These are phyloP conservation scores for Trebouxiophyceae sp. DNA, from an alignment of 163 green algal genomes.

Conservation along the genomic window DNA sequence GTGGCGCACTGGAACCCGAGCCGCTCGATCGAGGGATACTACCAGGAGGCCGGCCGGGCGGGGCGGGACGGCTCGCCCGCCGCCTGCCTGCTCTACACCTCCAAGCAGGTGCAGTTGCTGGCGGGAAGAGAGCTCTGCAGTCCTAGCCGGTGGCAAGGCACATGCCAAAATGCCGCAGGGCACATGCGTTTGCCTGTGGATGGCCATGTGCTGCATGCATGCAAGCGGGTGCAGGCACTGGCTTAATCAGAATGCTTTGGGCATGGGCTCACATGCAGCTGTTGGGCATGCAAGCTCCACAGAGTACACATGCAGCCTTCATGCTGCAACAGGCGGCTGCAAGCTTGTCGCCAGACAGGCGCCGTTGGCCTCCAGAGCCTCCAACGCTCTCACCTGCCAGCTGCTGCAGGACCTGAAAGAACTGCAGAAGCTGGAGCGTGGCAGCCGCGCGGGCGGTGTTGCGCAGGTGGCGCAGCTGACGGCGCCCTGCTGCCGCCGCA, in stretches of 20 bases:
- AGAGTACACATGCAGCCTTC: not conserved
- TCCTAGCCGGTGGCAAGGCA: not conserved
- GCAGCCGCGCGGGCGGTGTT: not conserved
- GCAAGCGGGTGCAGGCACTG: no score
- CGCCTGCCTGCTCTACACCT: constrained; percentile 17
- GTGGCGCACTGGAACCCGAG: constrained; percentile 41
- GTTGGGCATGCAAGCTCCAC: not conserved
- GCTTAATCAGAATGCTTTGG: not conserved
- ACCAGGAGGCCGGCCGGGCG: constrained; percentile 36
- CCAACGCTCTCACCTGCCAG: no score
- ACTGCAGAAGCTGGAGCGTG: not conserved
- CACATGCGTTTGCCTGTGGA: no score
- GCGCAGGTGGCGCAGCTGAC: not conserved
- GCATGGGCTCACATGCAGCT: not conserved
- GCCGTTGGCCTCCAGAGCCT: not conserved
- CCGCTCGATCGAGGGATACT: constrained; percentile 29
- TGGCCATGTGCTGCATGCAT: no score
- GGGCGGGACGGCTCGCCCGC: constrained; percentile 29
- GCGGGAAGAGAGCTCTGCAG: not conserved
- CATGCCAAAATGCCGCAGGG: not conserved
- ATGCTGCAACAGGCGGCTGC: not conserved
- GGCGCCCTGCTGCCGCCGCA: not conserved
- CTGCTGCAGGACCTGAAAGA: not conserved
- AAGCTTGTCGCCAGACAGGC: not conserved
- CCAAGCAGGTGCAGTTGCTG: not conserved